These are phyloP conservation scores for Cladobotryum protrusum DNA, from an alignment of 2,329 filamentous ascomycete genomes.

Conservation along the genomic window DNA sequence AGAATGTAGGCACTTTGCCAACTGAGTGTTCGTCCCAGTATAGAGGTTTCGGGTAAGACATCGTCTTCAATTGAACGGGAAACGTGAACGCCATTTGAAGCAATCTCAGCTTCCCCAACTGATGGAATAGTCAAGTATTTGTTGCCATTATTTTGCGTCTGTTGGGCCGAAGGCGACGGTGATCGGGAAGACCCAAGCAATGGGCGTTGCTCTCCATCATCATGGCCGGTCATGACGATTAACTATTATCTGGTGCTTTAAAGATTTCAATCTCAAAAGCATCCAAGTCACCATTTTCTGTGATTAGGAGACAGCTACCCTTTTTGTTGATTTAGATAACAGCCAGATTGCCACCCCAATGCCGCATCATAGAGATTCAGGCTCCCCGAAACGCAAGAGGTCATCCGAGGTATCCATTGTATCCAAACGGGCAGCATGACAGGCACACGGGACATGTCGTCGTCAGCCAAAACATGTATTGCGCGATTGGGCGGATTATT, in stretches of 20 bases:
- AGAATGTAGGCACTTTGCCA: slow-evolving; percentile 62
- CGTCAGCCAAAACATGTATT: slow-evolving; percentile 11
- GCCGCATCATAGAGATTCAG: too few species aligned
- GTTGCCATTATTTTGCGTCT: background rate
- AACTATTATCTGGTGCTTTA: background rate
- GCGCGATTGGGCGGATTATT: slow-evolving; percentile 11
- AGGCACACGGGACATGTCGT: slow-evolving; percentile 8
- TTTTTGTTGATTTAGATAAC: background rate
- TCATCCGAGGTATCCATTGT: slow-evolving; percentile 5
- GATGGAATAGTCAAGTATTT: slow-evolving; percentile 6
- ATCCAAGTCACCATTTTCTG: background rate
- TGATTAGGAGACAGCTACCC: background rate
- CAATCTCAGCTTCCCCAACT: slow-evolving; percentile 3
- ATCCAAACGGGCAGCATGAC: slow-evolving; percentile 5
- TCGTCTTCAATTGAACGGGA: slow-evolving; percentile 44
- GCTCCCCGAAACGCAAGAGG: background rate
- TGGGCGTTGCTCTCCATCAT: slow-evolving; percentile 2
- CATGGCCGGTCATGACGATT: slow-evolving; percentile 7
- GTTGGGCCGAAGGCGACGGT: background rate
- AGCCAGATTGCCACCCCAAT: too few species aligned
- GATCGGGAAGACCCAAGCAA: slow-evolving; percentile 1
- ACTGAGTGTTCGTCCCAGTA: slow-evolving; percentile 51
- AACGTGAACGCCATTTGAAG: background rate
- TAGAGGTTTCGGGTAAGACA: slow-evolving; percentile 53
- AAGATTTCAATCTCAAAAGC: background rate